Evolutionary conservation across 2,329 filamentous ascomycete genomes (phyloP), one percentile per base, ranked within the genome.

Genomic region (Lasiodiplodia sp.): DNA sequence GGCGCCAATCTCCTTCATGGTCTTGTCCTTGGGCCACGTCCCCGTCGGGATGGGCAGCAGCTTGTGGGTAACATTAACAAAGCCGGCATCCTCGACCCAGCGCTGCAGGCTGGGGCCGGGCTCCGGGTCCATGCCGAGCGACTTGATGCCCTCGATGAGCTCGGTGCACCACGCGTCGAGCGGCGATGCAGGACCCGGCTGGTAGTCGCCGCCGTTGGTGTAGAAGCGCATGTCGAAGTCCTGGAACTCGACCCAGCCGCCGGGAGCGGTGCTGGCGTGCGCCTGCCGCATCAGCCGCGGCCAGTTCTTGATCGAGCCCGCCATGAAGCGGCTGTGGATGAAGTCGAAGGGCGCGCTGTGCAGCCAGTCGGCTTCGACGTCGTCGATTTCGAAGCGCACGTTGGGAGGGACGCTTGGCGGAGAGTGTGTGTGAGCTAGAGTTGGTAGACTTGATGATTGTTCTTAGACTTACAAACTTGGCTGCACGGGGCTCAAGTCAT

Each of bases 351-450:
- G 71, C 47, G 70, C 70, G 21, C 70, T 72, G 65, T 74, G 74
- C 0, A 72, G 66, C 77, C 77, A 79, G 8, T 74, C 73, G 4
- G 74, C 71, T 18, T 75, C 73, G 74, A 84, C 73, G 78, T 83
- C 72, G 83, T 85, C 81, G 82, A 90, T 84, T 67, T 84, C 80
- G 71, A 85, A 85, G 25, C 75, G 72, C 69, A 79, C 79, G 71
- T 85, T 85, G 4, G 81, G 79, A 0, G 83, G 83, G 0, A 84
- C 80, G 78, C 81, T 82, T 79, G 79, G 75, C 4, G 83, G 83
- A 70, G 85, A 23, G 23, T 23, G 23, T 23, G 84, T 56, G 85
- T 85, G 38, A 84, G 83, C 0, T 80, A 83, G 85, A 83, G 28
- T 79, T 79, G 81, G 49, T 83, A 84, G 5, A 79, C 80, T 23